These are phyloP conservation scores for Lentinus polychrous DNA, from an alignment of 1,284 basidiomycete species.

Conservation along the genomic window DNA sequence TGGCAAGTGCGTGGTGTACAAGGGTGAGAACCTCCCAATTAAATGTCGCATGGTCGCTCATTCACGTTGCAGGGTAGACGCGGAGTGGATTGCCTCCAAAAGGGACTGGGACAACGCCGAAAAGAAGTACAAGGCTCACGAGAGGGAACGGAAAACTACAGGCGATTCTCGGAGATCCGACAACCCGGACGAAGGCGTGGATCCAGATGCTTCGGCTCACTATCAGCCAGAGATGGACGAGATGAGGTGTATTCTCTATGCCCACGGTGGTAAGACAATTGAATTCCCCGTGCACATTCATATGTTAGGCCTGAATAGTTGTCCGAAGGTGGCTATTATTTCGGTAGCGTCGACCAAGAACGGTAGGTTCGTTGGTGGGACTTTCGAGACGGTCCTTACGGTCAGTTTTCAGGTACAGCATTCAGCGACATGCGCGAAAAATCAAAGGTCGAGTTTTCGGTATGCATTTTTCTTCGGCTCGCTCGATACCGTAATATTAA, in stretches of 20 bases:
- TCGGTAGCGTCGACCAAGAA: slow-evolving; percentile 76
- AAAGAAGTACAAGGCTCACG: slow-evolving; percentile 41
- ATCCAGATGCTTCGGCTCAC: slow-evolving; percentile 22
- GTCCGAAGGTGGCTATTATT: slow-evolving; percentile 67
- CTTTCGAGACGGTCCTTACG: background rate
- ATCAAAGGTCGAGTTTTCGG: slow-evolving; percentile 84
- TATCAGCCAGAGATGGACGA: slow-evolving; percentile 76
- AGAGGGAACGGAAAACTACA: slow-evolving; percentile 26
- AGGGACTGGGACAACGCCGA: slow-evolving; percentile 66
- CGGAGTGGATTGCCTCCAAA: slow-evolving; percentile 83
- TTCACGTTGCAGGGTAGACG: slow-evolving; percentile 54
- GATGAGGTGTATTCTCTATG: slow-evolving; percentile 80
- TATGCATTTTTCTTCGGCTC: slow-evolving; percentile 24
- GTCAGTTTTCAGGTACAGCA: slow-evolving; percentile 51
- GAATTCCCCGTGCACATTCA: background rate
- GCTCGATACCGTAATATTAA: slow-evolving; percentile 3
- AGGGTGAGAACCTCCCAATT: slow-evolving; percentile 41
- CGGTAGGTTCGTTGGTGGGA: slow-evolving; percentile 33
- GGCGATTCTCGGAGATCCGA: slow-evolving; percentile 9
- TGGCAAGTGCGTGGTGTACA: slow-evolving; percentile 86
- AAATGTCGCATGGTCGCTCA: background rate
- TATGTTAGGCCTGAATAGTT: background rate
- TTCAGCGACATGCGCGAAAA: slow-evolving; percentile 85
- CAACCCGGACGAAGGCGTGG: slow-evolving; percentile 14
- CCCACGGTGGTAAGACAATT: slow-evolving; percentile 66